Evolutionary conservation across 1,139 yeast genomes (phyloP).

Genomic region (Debaryomycetaceae sp.): DNA sequence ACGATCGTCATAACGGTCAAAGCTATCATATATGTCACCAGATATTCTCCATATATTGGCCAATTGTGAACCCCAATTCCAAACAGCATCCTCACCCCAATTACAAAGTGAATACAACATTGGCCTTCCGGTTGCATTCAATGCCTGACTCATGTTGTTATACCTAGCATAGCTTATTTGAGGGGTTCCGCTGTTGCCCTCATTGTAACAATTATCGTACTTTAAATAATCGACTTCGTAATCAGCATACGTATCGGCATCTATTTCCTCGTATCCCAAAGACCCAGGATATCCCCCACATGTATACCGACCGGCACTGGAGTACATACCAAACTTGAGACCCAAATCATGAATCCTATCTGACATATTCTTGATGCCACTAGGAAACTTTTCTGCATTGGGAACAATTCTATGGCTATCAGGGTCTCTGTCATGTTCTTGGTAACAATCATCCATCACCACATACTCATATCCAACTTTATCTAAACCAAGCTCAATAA

Average conservation of each 20-base stretch:
- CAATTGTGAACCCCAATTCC: conserved; percentile 22
- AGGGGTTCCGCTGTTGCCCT: conserved; percentile 19
- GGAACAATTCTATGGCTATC: conserved; percentile 6
- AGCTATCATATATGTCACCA: conserved; percentile 20
- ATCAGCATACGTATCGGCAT: conserved; percentile 21
- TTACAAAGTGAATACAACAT: conserved; percentile 23
- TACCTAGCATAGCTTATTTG: conserved; percentile 17
- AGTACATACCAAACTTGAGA: conserved; percentile 24
- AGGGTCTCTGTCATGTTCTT: conserved; percentile 7
- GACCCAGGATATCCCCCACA: conserved; percentile 25
- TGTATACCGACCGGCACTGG: conserved; percentile 23
- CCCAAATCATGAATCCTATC: conserved; percentile 18
- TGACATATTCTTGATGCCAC: conserved; percentile 19
- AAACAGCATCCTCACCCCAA: conserved; percentile 24
- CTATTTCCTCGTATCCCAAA: conserved; percentile 18
- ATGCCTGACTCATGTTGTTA: conserved; percentile 21
- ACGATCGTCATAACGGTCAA: conserved; percentile 17
- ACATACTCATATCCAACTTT: conserved; percentile 23
- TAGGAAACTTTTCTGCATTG: conserved; percentile 19
- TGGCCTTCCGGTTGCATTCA: conserved; percentile 20
- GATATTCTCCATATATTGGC: conserved; percentile 24
- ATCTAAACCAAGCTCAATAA: conserved; percentile 16
- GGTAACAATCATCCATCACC: conserved; percentile 25
- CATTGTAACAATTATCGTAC: conserved; percentile 25
- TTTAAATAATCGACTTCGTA: conserved; percentile 26